These are phyloP conservation scores for Monosporozyma aerobia DNA, from an alignment of 805 yeast species.

Conservation along the genomic window DNA sequence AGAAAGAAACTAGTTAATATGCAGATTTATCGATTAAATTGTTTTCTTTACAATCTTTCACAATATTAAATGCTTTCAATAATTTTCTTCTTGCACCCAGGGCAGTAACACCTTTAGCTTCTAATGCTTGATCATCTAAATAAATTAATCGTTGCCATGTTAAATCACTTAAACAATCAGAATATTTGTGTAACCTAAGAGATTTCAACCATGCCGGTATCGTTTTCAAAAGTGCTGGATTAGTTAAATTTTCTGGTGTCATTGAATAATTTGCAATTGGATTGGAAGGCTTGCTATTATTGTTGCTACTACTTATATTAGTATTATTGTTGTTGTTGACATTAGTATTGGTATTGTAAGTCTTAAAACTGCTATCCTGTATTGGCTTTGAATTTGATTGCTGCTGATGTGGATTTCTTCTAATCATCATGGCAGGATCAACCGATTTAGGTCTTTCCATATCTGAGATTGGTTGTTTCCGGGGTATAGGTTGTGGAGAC, in stretches of 20 bases:
- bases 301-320: conserved; percentile 4
- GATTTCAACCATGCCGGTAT: conserved; percentile 90
- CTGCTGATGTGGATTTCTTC: background rate
- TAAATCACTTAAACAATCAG: conserved; percentile 66
- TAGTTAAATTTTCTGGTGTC: conserved; percentile 44
- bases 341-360: conserved; percentile 2
- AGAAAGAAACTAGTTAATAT: conserved; percentile 2
- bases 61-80: conserved; percentile 82
- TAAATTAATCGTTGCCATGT: conserved; percentile 74
- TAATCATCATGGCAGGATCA: conserved; percentile 27
- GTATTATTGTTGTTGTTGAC: conserved; percentile 6
- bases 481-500: conserved; percentile 35
- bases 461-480: conserved; percentile 25
- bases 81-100: conserved; percentile 93
- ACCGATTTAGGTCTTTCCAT: conserved; percentile 36
- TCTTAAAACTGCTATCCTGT: background rate
- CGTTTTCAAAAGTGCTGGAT: conserved; percentile 51
- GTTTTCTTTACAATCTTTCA: conserved; percentile 45
- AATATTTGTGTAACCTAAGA: conserved; percentile 85
- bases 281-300: background rate
- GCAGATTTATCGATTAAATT: conserved; percentile 29
- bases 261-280: conserved; percentile 11
- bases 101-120: conserved; percentile 78
- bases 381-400: conserved; percentile 1
- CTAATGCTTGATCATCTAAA: conserved; percentile 59